Base-by-base conservation (phyloP, 805 yeast species). In the Myxozyma kluyveri region DNA sequence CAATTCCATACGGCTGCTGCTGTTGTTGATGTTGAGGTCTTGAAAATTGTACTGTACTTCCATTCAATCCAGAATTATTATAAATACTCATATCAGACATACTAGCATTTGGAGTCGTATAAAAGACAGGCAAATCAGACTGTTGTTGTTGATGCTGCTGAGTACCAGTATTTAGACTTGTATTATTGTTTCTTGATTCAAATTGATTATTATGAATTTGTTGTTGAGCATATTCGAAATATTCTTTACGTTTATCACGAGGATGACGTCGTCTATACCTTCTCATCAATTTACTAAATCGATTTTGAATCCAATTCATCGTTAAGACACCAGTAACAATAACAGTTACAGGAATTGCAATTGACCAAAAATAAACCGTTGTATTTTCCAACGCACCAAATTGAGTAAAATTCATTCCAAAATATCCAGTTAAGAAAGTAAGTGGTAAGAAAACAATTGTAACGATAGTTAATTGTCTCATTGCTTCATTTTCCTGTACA, bases 381-480 rank as follows among this genome's bases (percentile, higher is more conserved):
- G 68, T 66, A 32, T 67, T 52, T 14, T 69, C 60, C 37, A 78
- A 62, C 44, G 73, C 72, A 2, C 69, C 70, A 56, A 78, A 78
- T 4, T 61, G 52, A 24, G 66, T 63, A 61, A 78, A 78, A 59
- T 78, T 78, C 82, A 78, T 78, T 17, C 82, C 82, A 54, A 77
- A 81, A 61, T 79, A 81, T 10, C 84, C 84, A 1, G 84, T 79
- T 74, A 82, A 72, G 61, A 81, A 81, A 3, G 81, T 74, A 48
- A 81, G 62, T 3, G 85, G 85, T 35, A 81, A 68, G 59, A 81
- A 80, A 12, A 81, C 73, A 12, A 81, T 83, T 0, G 84, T 77
- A 7, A 81, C 78, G 35, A 81, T 62, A 5, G 83, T 76, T 39
- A 81, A 67, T 62, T 75, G 73, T 47, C 73, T 71, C 75, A 81